Conservation (phyloP, 2,329 filamentous ascomycete species). For the Cladosporium halotolerans region DNA sequence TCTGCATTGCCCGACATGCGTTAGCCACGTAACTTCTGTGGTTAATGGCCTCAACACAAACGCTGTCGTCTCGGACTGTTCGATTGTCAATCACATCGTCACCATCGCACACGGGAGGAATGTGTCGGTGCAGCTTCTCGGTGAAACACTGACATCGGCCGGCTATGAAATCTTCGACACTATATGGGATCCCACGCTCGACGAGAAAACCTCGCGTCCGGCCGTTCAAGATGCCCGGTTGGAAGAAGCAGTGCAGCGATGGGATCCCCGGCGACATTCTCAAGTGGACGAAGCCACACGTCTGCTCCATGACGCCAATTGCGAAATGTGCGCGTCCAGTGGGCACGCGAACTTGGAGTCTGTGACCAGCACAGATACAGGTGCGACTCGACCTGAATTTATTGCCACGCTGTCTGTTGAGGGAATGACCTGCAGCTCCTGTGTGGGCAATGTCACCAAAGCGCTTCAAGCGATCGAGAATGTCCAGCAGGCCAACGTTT, state of each 20-base stretch:
- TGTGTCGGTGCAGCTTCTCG: background rate
- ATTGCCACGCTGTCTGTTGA: conserved; percentile 38
- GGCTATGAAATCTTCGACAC: conserved; percentile 15
- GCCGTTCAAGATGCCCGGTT: conserved; percentile 5
- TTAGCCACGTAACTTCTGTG: conserved; percentile 56
- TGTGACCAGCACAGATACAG: background rate
- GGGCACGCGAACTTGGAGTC: conserved; percentile 27
- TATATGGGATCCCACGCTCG: conserved; percentile 2
- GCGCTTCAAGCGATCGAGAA: conserved; percentile 42
- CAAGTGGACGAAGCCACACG: conserved; percentile 6
- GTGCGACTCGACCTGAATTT: conserved; percentile 43
- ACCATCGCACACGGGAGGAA: conserved; percentile 39
- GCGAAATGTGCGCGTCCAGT: conserved; percentile 67
- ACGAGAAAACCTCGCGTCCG: background rate
- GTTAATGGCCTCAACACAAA: conserved; percentile 38
- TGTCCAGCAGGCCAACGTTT: conserved; percentile 44
- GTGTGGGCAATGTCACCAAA: conserved; percentile 44
- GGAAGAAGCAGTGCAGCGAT: conserved; percentile 16
- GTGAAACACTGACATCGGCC: conserved; percentile 42
- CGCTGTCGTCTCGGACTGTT: conserved; percentile 57
- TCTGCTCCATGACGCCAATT: conserved; percentile 53
- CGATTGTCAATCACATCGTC: conserved; percentile 65
- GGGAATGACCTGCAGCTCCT: conserved; percentile 55
- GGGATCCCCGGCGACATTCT: conserved; percentile 11
- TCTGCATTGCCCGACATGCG: conserved; percentile 72